These are phyloP conservation scores for Penicillium antarcticum DNA, from an alignment of 495 filamentous ascomycete genomes.

Conservation along the genomic window DNA sequence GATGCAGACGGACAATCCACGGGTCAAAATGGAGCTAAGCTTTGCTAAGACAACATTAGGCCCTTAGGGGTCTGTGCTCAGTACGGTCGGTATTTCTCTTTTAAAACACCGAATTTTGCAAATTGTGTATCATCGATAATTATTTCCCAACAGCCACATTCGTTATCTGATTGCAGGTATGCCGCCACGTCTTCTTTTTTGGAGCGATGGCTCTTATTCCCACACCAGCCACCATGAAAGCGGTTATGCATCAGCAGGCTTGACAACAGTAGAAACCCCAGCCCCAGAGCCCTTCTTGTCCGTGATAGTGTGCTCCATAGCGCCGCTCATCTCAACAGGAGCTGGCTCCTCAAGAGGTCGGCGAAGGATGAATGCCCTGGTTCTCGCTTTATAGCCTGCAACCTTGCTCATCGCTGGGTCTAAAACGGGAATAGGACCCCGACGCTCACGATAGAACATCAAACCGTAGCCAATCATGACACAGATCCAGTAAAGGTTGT, in stretches of 20 bases:
- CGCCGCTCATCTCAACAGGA: constrained; percentile 8
- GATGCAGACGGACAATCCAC: background rate
- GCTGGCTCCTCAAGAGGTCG: constrained; percentile 6
- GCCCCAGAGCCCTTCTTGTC: constrained; percentile 2
- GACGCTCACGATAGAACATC: constrained; percentile 26
- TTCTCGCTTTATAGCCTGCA: constrained; percentile 9
- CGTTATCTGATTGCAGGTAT: no score
- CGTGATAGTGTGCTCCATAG: background rate
- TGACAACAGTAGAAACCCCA: constrained; percentile 6
- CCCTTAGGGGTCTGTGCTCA: background rate
- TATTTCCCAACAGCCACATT: background rate
- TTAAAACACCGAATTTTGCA: constrained; percentile 7
- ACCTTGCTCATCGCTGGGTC: constrained; percentile 16
- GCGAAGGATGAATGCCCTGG: constrained; percentile 22
- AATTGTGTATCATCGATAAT: background rate
- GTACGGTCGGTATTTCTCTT: background rate
- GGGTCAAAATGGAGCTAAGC: constrained; percentile 5
- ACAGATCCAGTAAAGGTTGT: constrained; percentile 80
- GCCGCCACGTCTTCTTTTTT: background rate
- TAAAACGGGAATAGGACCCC: constrained; percentile 19
- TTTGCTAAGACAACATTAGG: constrained; percentile 14
- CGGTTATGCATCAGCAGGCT: background rate
- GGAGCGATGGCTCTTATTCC: background rate
- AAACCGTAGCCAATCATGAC: constrained; percentile 22
- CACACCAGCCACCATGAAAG: background rate